Conservation (phyloP, 805 yeast genomes). For the Metschnikowia cerradonensis region DNA sequence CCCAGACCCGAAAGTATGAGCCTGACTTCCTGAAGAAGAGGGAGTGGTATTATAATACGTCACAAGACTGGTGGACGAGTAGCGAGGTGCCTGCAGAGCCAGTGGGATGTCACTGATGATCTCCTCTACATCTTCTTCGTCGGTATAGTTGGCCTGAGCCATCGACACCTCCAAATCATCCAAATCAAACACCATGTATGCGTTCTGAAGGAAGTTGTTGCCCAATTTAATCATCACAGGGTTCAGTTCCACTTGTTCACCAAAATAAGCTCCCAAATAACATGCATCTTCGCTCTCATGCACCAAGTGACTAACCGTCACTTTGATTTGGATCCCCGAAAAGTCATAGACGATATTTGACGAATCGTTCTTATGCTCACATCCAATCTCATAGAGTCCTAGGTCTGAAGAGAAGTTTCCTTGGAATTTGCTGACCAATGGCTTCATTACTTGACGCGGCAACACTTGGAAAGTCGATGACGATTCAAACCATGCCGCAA, state of each 20-base stretch:
- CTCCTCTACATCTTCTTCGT: background rate
- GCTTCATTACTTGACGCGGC: background rate
- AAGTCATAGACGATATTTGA: background rate
- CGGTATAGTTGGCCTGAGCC: background rate
- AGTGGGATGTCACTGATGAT: background rate
- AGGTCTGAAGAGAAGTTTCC: background rate
- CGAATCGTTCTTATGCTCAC: background rate
- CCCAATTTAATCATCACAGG: background rate
- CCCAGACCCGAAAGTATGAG: too few species aligned
- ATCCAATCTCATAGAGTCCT: background rate
- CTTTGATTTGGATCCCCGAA: background rate
- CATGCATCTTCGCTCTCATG: background rate
- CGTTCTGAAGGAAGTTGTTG: background rate
- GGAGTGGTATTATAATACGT: too few species aligned
- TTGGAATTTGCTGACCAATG: background rate
- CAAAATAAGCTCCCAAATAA: background rate
- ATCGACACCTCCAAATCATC: background rate
- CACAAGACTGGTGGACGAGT: background rate
- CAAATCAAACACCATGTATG: background rate
- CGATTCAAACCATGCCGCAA: too few species aligned
- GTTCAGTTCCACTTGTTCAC: background rate
- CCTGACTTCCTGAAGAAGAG: too few species aligned
- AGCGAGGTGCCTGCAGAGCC: background rate
- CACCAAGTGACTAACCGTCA: background rate
- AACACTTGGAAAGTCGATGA: background rate